A percentile compares a stretch with the other conserved stretches of the same genome.
These are phyloP conservation scores for Macrocybe sp. DNA, from an alignment of 1,284 basidiomycete species.

Conservation along the genomic window DNA sequence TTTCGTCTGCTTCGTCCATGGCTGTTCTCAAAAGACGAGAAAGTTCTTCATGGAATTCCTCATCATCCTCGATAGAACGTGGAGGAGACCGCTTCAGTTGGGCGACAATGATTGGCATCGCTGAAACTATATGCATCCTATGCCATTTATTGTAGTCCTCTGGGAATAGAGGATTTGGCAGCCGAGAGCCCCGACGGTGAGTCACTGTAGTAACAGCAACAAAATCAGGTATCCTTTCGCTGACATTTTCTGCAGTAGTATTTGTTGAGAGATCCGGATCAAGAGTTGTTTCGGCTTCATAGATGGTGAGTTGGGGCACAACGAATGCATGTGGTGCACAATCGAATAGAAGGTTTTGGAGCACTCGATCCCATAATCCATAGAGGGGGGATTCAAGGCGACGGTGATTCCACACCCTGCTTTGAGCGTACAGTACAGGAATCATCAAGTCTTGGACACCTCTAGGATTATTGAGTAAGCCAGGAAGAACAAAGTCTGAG, in stretches of 20 bases:
- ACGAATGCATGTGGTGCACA: slow-evolving; percentile 1
- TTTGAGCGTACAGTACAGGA: slow-evolving; percentile 2
- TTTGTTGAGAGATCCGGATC: not conserved
- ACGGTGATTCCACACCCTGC: slow-evolving; percentile 4
- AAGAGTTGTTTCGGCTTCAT: not conserved
- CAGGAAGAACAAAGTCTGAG: slow-evolving; percentile 1
- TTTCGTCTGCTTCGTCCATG: not conserved
- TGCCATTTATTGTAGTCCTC: not conserved
- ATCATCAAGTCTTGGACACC: slow-evolving; percentile 1
- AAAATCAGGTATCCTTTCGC: not conserved
- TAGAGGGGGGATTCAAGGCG: slow-evolving; percentile 4
- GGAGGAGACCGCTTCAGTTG: not conserved
- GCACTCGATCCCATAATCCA: slow-evolving; percentile 4
- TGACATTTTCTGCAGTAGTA: not conserved
- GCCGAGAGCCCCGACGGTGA: not conserved
- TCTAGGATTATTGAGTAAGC: not conserved
- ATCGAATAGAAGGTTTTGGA: slow-evolving; percentile 1
- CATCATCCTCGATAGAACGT: not conserved
- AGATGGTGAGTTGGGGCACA: slow-evolving; percentile 1
- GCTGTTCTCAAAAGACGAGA: not conserved
- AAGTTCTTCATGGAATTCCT: not conserved
- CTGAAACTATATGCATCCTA: not conserved
- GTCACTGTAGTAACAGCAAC: not conserved
- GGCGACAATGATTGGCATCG: not conserved
- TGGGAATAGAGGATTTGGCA: not conserved